A percentile compares a stretch with the other conserved stretches of the same genome.
These are phyloP conservation scores for Cercis canadensis DNA, from an alignment of 306 rosid species.

Conservation along the genomic window DNA sequence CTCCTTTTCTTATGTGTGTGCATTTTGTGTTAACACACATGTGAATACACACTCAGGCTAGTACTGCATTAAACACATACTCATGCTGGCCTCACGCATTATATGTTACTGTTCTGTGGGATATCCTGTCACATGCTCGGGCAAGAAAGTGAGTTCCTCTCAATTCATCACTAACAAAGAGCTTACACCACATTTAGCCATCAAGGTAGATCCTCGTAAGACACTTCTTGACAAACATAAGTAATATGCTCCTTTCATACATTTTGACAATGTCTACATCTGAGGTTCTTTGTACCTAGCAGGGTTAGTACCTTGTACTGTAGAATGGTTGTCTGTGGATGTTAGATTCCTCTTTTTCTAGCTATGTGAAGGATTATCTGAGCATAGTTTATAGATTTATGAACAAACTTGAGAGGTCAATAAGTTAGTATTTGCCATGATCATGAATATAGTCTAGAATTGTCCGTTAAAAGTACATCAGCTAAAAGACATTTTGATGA, in stretches of 20 bases:
- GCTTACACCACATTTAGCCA: slow-evolving; percentile 8
- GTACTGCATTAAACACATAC: neutral
- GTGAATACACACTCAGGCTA: too few relatives aligned
- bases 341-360: slow-evolving; percentile 10
- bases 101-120: slow-evolving; percentile 8
- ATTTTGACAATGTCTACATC: neutral
- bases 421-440: neutral
- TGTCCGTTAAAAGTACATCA: neutral
- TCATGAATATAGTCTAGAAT: slow-evolving; percentile 18
- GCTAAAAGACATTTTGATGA: too few relatives aligned
- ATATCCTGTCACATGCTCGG: slow-evolving; percentile 15
- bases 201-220: slow-evolving; percentile 22
- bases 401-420: neutral
- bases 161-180: slow-evolving; percentile 4
- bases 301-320: neutral
- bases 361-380: neutral
- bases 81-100: slow-evolving; percentile 19
- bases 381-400: neutral
- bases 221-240: slow-evolving; percentile 7
- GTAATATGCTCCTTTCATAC: too few relatives aligned
- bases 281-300: slow-evolving; percentile 18
- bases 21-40: too few relatives aligned
- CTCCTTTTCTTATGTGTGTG: too few relatives aligned
- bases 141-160: slow-evolving; percentile 5
- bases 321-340: neutral